Conservation (phyloP, 2,329 filamentous ascomycete genomes). For the Fusarium xylarioides region DNA sequence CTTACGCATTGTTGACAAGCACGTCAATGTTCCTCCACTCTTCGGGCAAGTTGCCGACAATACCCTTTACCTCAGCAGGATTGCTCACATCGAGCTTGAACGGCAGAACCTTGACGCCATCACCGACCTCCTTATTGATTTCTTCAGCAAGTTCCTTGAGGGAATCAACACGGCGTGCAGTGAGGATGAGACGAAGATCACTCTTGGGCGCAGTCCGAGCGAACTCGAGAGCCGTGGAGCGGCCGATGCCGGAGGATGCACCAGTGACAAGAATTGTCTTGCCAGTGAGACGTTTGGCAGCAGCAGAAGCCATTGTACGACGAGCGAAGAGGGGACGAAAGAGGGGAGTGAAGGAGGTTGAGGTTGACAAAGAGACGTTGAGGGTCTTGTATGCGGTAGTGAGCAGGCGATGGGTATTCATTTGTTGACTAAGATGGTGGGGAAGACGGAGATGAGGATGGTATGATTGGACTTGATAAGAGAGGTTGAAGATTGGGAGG, state of each 20-base stretch:
- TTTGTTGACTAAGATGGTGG: slow-evolving; percentile 28
- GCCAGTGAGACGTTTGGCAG: slow-evolving; percentile 85
- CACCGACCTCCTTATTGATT: slow-evolving; percentile 79
- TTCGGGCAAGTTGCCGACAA: slow-evolving; percentile 77
- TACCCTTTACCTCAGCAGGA: slow-evolving; percentile 74
- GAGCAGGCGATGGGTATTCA: slow-evolving; percentile 35
- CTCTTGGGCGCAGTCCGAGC: slow-evolving; percentile 82
- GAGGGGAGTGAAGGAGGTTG: background rate
- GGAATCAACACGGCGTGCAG: slow-evolving; percentile 84
- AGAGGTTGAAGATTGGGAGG: background rate
- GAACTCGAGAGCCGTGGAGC: slow-evolving; percentile 86
- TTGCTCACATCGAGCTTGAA: slow-evolving; percentile 90
- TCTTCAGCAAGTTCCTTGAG: slow-evolving; percentile 79
- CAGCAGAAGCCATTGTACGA: slow-evolving; percentile 63
- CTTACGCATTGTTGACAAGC: slow-evolving; percentile 95
- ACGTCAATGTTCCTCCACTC: slow-evolving; percentile 88
- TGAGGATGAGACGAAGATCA: slow-evolving; percentile 84
- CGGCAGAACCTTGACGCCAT: slow-evolving; percentile 82
- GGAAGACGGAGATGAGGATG: slow-evolving; percentile 22
- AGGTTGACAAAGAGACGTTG: slow-evolving; percentile 21
- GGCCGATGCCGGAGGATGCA: slow-evolving; percentile 91
- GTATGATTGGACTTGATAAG: slow-evolving; percentile 21
- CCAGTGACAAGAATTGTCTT: slow-evolving; percentile 95
- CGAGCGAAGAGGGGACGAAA: slow-evolving; percentile 15
- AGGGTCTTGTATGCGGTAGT: slow-evolving; percentile 23